Evolutionary conservation across 73 alveolate species (phyloP), one percentile per base, ranked within the genome.

Genomic region (Paraurostyla sp.): DNA sequence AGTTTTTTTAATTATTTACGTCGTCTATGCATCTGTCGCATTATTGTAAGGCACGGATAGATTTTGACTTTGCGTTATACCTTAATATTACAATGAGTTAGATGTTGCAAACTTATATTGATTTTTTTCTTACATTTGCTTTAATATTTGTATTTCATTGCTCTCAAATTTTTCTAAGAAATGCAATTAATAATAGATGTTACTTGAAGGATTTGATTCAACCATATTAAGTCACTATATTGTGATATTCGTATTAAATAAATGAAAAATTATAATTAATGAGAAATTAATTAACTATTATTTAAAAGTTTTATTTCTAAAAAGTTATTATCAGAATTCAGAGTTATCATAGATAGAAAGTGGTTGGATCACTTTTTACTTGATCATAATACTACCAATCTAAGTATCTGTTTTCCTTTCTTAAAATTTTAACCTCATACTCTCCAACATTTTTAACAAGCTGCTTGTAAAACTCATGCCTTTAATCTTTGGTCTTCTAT

Each of bases 391-490:
- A 65, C 25, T 32, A 6, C 82, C 82, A 73, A 35, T 78, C 78
- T 42, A 78, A 35, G 33, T n/a, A 78, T 52, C 80, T 81, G 41
- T 81, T 81, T 71, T 81, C 91, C 58, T 81, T 81, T 18, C 65
- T 36, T 30, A 81, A 45, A 15, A 81, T 27, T 20, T 29, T 27
- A 38, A 46, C 71, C 43, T 81, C 71, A 59, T 56, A 56, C 51
- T 81, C 91, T 15, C 25, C 45, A 13, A 56, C 22, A 16, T 81
- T 58, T 36, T 32, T 57, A 18, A 32, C n/a, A 35, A 56, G 20
- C 32, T 81, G 45, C 76, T 52, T 71, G 36, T 87, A 87, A 58
- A 87, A 87, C 42, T 87, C 89, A 18, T 40, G 57, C n/a, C 93
- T 48, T 62, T 52, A 32, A 20, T 87, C 88, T 16, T 87, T 56